Conservation (phyloP, 2,329 filamentous ascomycete species). For the Phoma sp. region DNA sequence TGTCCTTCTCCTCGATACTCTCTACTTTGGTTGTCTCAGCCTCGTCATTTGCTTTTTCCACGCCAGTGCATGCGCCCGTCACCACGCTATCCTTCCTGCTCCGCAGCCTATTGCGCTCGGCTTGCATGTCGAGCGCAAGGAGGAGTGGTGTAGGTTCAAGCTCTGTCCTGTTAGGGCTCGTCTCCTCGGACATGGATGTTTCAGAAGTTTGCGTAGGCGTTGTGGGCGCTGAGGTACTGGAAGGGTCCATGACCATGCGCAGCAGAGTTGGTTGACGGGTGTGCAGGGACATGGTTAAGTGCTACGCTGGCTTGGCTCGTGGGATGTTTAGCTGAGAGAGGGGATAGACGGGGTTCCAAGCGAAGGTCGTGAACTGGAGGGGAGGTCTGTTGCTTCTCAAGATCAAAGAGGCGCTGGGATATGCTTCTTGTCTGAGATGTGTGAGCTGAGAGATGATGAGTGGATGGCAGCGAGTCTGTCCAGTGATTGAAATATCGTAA, state of each 20-base stretch:
- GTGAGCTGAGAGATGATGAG: not conserved
- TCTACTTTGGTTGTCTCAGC: not conserved
- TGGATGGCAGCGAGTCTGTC: not conserved
- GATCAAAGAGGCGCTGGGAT: not conserved
- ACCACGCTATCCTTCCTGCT: slow-evolving; percentile 1
- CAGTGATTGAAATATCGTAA: not conserved
- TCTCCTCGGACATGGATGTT: not conserved
- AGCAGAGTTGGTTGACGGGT: slow-evolving; percentile 15
- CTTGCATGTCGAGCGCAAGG: slow-evolving; percentile 13
- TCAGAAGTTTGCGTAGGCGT: not conserved
- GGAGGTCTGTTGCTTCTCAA: not conserved
- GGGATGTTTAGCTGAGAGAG: not conserved
- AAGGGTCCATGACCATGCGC: slow-evolving; percentile 9
- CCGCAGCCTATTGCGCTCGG: slow-evolving; percentile 7
- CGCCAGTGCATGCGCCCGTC: slow-evolving; percentile 7
- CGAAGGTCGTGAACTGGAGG: not conserved
- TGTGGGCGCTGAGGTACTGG: not conserved
- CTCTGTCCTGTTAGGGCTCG: slow-evolving; percentile 3
- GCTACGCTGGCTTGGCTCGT: not conserved
- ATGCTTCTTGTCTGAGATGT: not conserved
- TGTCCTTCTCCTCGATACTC: not conserved
- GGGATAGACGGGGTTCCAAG: not conserved
- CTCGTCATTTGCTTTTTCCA: not conserved
- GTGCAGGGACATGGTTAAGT: slow-evolving; percentile 5
- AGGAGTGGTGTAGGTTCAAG: slow-evolving; percentile 12